Conservation (phyloP, 2,329 filamentous ascomycete genomes). For the Sarocladiaceae sp. region DNA sequence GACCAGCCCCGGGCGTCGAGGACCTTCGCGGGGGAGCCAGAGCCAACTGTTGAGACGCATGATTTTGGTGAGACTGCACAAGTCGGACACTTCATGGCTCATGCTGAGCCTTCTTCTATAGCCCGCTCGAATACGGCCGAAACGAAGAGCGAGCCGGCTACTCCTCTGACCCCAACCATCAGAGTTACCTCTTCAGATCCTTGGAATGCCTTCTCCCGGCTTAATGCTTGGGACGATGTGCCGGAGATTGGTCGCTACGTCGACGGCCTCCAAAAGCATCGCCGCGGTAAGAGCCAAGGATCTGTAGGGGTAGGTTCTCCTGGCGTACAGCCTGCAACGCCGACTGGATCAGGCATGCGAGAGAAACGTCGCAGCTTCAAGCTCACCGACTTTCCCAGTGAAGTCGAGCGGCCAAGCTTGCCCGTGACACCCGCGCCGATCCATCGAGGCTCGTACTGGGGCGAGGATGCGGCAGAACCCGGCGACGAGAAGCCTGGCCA, state of each 20-base stretch:
- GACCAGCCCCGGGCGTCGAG: slow-evolving; percentile 57
- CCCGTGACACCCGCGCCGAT: slow-evolving; percentile 86
- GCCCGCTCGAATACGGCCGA: slow-evolving; percentile 21
- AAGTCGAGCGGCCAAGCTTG: slow-evolving; percentile 75
- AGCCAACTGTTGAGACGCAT: slow-evolving; percentile 10
- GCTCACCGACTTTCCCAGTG: slow-evolving; percentile 82
- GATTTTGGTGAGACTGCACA: slow-evolving; percentile 6
- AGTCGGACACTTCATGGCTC: slow-evolving; percentile 13
- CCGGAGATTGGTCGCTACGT: slow-evolving; percentile 86
- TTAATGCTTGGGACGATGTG: slow-evolving; percentile 90
- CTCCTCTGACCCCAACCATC: slow-evolving; percentile 43
- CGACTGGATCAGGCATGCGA: slow-evolving; percentile 23
- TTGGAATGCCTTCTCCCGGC: slow-evolving; percentile 68
- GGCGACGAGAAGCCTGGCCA: slow-evolving; percentile 48
- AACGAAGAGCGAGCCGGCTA: slow-evolving; percentile 35
- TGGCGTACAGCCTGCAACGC: slow-evolving; percentile 1
- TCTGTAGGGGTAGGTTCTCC: slow-evolving; percentile 10
- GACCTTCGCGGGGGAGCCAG: slow-evolving; percentile 42
- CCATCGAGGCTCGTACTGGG: slow-evolving; percentile 62
- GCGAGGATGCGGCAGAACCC: slow-evolving; percentile 31
- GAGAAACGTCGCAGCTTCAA: slow-evolving; percentile 41
- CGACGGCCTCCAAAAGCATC: slow-evolving; percentile 62
- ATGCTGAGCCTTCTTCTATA: slow-evolving; percentile 28
- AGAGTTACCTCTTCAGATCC: slow-evolving; percentile 45
- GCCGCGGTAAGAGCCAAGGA: slow-evolving; percentile 28